A percentile compares a stretch with the other conserved stretches of the same genome.
Evolutionary conservation across 164 flowering plant species (phyloP).

Genomic region (Santalum album): DNA sequence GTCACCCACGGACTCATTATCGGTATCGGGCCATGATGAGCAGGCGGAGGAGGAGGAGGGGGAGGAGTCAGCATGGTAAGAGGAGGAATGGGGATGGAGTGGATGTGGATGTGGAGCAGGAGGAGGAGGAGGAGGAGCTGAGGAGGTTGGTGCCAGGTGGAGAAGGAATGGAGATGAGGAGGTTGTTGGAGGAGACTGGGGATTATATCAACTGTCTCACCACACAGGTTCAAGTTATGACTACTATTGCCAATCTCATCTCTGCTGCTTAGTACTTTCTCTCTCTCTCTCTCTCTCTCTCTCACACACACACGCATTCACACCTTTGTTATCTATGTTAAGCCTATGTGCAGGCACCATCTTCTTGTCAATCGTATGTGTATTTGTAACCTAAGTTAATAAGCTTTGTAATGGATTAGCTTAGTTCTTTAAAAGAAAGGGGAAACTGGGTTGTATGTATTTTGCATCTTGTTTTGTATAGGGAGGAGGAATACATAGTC

Average conservation of each 20-base stretch:
- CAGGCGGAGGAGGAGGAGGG: background rate
- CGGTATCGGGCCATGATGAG: slow-evolving; percentile 5
- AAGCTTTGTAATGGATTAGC: no score
- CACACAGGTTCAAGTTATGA: slow-evolving; percentile 55
- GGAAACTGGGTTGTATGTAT: no score
- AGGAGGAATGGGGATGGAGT: background rate
- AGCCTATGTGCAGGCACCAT: no score
- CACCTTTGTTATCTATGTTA: no score
- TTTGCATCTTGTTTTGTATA: no score
- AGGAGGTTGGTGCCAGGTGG: slow-evolving; percentile 54
- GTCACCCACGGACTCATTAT: background rate
- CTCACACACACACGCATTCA: no score
- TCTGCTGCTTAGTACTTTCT: background rate
- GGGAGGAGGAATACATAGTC: no score
- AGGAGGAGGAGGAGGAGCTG: slow-evolving; percentile 14
- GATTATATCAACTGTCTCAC: slow-evolving; percentile 46
- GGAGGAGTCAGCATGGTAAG: background rate
- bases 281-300: no score
- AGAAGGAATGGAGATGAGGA: slow-evolving; percentile 35
- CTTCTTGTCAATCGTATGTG: no score
- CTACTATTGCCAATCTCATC: slow-evolving; percentile 17
- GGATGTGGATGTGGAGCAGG: slow-evolving; percentile 4
- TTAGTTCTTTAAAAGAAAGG: no score
- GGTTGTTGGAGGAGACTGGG: slow-evolving; percentile 49
- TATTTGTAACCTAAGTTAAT: no score